These are phyloP conservation scores for Ascochyta fabae DNA, from an alignment of 2,329 filamentous ascomycete species.

Conservation along the genomic window DNA sequence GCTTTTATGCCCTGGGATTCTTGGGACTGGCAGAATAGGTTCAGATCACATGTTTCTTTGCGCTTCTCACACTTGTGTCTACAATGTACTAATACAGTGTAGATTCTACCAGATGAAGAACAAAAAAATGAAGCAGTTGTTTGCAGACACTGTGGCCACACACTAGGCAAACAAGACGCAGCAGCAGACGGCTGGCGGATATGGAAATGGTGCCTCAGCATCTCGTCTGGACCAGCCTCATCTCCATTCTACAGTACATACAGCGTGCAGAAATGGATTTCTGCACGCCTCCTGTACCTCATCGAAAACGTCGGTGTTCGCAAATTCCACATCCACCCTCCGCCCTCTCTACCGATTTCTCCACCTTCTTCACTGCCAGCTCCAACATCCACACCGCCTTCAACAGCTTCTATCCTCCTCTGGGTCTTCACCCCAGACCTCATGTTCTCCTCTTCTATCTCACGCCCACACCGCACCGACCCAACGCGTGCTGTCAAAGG, in stretches of 20 bases:
- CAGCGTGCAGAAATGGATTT: conserved; percentile 53
- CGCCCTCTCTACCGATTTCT: background rate
- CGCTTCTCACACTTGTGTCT: background rate
- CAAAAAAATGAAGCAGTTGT: conserved; percentile 20
- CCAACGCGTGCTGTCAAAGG: conserved; percentile 63
- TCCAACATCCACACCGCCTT: background rate
- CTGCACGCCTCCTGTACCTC: conserved; percentile 62
- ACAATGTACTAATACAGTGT: background rate
- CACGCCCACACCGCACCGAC: conserved; percentile 32
- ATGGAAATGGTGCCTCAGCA: conserved; percentile 56
- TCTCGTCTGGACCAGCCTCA: conserved; percentile 23
- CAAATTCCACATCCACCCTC: conserved; percentile 61
- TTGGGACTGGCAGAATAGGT: conserved; percentile 45
- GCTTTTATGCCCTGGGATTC: conserved; percentile 35
- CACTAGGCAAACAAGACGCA: conserved; percentile 52
- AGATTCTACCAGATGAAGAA: conserved; percentile 1
- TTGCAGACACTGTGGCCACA: conserved; percentile 50
- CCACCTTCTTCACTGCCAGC: background rate
- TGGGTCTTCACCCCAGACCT: conserved; percentile 69
- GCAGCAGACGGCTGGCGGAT: conserved; percentile 56
- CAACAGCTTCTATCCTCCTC: conserved; percentile 48
- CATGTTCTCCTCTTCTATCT: conserved; percentile 58
- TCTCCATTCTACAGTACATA: conserved; percentile 24
- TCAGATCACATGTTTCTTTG: conserved; percentile 35
- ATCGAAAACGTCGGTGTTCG: conserved; percentile 63